phyloP scores from a whole-genome alignment of 768 basidiomycete genomes.

The Lentinus tigrinus region DNA sequence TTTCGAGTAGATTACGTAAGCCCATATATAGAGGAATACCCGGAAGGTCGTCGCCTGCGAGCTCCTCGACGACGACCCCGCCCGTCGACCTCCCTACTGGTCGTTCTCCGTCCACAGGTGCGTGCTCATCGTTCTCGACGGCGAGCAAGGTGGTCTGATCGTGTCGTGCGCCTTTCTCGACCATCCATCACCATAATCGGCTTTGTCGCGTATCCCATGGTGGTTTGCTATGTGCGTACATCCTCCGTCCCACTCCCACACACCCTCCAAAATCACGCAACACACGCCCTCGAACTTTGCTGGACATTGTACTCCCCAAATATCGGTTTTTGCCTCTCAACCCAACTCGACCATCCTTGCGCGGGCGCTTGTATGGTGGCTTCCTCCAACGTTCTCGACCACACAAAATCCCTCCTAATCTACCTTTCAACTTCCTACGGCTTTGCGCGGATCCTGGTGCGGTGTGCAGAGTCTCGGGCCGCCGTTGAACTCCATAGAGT shows the following conservation, averaged over 20 bases:
- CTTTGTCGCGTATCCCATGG: neutral
- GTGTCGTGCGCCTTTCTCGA: neutral
- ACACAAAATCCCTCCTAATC: neutral
- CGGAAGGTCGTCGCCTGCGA: neutral
- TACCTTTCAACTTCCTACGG: neutral
- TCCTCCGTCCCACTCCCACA: neutral
- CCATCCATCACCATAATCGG: neutral
- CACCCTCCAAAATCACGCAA: neutral
- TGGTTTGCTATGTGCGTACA: conserved; percentile 3
- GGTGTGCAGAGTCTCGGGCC: neutral
- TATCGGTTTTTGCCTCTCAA: neutral
- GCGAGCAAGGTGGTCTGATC: neutral
- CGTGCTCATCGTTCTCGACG: conserved; percentile 10
- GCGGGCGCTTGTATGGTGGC: neutral
- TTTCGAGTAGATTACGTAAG: conserved; percentile 15
- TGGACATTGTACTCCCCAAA: neutral
- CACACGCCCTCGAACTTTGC: neutral
- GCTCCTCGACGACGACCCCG: conserved; percentile 10
- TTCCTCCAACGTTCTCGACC: neutral
- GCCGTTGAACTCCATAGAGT: neutral
- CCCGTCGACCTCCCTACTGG: conserved; percentile 10
- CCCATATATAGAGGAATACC: conserved; percentile 4
- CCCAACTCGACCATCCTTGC: neutral
- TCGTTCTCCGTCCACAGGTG: conserved; percentile 2
- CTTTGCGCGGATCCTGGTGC: neutral